Conservation (phyloP, 805 yeast genomes). For the Grigorovia yakushimaensis region DNA sequence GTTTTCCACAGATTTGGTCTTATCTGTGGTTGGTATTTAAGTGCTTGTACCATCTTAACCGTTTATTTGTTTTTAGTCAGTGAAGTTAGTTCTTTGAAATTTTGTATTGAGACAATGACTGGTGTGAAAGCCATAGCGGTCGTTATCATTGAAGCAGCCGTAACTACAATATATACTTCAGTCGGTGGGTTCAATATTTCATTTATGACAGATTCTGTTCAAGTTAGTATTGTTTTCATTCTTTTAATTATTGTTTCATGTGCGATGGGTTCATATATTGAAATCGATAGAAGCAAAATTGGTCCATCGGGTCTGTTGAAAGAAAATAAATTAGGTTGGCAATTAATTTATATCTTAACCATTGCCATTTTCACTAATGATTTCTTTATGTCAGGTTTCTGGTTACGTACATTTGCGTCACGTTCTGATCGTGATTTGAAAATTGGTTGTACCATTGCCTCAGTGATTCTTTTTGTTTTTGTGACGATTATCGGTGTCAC, state of each 20-base stretch:
- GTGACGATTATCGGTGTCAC: slow-evolving; percentile 70
- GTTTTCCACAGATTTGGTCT: slow-evolving; percentile 74
- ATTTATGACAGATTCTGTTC: slow-evolving; percentile 78
- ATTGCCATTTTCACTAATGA: slow-evolving; percentile 88
- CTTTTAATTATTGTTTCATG: slow-evolving; percentile 61
- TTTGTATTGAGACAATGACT: slow-evolving; percentile 68
- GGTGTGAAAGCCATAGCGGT: slow-evolving; percentile 72
- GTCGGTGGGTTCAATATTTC: slow-evolving; percentile 86
- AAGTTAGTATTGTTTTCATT: slow-evolving; percentile 62
- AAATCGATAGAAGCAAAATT: slow-evolving; percentile 48
- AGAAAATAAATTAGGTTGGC: slow-evolving; percentile 76
- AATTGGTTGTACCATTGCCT: slow-evolving; percentile 69
- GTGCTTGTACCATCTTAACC: slow-evolving; percentile 75
- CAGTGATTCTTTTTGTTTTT: slow-evolving; percentile 51
- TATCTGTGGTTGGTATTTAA: slow-evolving; percentile 61
- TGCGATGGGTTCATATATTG: slow-evolving; percentile 67
- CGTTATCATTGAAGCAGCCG: slow-evolving; percentile 74
- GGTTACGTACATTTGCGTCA: slow-evolving; percentile 92
- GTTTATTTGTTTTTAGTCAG: slow-evolving; percentile 81
- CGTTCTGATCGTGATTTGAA: slow-evolving; percentile 62
- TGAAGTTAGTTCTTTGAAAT: slow-evolving; percentile 72
- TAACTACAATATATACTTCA: slow-evolving; percentile 78
- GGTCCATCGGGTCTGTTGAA: slow-evolving; percentile 57
- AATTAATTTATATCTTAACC: slow-evolving; percentile 69
- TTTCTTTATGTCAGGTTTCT: slow-evolving; percentile 82